Evolutionary conservation across 164 flowering plant genomes (phyloP), one percentile per base, ranked within the genome.

Genomic region (Platanus orientalis): DNA sequence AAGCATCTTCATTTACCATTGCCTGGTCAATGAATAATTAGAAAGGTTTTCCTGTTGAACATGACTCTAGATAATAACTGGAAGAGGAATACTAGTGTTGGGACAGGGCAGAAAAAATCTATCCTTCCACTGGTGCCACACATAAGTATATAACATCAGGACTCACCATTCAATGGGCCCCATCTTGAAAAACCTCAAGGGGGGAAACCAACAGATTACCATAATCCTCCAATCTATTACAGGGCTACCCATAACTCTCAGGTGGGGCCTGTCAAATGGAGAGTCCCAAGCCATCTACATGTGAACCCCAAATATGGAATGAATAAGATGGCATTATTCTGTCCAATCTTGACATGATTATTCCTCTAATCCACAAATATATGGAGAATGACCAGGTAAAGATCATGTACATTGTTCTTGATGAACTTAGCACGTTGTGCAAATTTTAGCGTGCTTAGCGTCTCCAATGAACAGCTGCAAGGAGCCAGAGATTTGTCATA

Each of bases 381-480:
- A 23, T 14, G 14, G 13, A 54, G 20, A 62, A 48, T 54, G 30
- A 32, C 16, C 4, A 56, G 62, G 12, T 26, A 56, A 63, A 69
- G 13, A 0, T 25, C 9, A 65, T 92, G 50, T 84, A 95, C 99
- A 83, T 95, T 90, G 75, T 95, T 95, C 70, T 86, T 90, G n/a
- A 95, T 88, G 48, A 85, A 88, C 69, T 95, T 95, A 44, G 99
- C 99, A 52, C 99, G 96, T 59, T 95, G 97, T n/a, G 99, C 99
- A 82, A 95, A 95, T 78, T 95, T 95, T 72, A 95, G 69, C 12
- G 99, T 95, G 86, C 98, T 88, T 58, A 92, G 62, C 11, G 99
- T 95, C 83, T 95, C 99, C 76, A 86, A 58, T 19, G 99, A 86
- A 76, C 90, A 87, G 69, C 99, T 94, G 93, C 78, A 78, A 70